Evolutionary conservation across 1,139 yeast species (phyloP), one percentile per base, ranked within the genome.

Genomic region (Kurtzmaniella natalensis): DNA sequence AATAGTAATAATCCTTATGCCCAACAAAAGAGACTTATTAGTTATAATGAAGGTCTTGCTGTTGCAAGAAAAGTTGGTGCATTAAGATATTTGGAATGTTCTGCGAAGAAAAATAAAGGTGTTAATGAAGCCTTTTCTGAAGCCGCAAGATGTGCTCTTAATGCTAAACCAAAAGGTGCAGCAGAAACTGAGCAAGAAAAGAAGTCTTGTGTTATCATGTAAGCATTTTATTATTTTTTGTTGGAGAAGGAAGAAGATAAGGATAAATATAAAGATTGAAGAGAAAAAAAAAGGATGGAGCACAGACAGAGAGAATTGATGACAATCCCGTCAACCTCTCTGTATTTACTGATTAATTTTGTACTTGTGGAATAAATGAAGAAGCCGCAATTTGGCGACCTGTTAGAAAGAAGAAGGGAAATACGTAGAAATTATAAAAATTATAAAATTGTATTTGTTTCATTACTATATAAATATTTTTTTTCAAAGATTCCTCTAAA

Each of bases 111-210:
- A 57, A 88, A 87, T 59, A 74, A 94, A 53, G 97, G 97, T 44
- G 97, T 89, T 19, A 88, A 92, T 52, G 97, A 89, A 60, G 96
- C 96, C 4, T 89, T 89, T 56, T 86, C 96, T 1, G 96, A 89
- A 59, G 96, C 96, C 31, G 96, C 96, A 7, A 77, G 97, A 59
- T 88, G 95, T 55, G 97, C 96, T 4, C 71, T 92, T 48, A 82
- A 86, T 45, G 95, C 95, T 11, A 85, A 80, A 51, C 87, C 95
- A 34, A 85, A 81, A 53, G 92, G 92, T 37, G 81, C 83, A 30
- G 64, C 67, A 42, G 78, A 74, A 36, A 62, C 63, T 43, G 72
- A 64, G 42, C 70, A 67, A 24, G 69, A 64, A 37, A 58, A 59
- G 44, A 67, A 64, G 48, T 50, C 63, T 30, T 69, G 75, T 50